A percentile compares a stretch with the other conserved stretches of the same genome.
Evolutionary conservation across 2,329 filamentous ascomycete species (phyloP).

Genomic region (Emmonsiellopsis sp.): DNA sequence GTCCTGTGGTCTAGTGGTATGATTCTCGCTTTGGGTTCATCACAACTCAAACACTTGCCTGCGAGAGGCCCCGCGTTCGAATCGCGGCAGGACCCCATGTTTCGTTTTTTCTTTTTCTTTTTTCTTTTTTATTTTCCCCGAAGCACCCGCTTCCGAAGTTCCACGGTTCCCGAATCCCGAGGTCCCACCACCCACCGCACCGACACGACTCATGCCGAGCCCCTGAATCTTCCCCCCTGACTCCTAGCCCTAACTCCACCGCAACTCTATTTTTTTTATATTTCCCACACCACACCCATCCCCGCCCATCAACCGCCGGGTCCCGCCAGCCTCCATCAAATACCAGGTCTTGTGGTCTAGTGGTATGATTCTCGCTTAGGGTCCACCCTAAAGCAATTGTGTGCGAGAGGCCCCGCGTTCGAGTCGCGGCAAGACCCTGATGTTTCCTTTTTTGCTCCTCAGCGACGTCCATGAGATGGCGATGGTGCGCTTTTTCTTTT

Average conservation of each 20-base stretch:
- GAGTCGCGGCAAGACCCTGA: slow-evolving; percentile 5
- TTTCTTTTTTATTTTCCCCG: background rate
- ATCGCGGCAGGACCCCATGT: slow-evolving; percentile 3
- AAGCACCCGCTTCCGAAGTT: no score
- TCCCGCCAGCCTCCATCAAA: no score
- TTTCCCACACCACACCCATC: no score
- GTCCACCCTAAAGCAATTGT: slow-evolving; percentile 17
- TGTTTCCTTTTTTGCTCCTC: background rate
- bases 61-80: slow-evolving; percentile 8
- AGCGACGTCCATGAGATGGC: no score
- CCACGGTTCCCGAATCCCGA: background rate
- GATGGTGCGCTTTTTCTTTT: no score
- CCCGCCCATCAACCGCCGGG: no score
- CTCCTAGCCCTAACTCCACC: no score
- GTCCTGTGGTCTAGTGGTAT: slow-evolving; percentile 31
- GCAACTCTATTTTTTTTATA: no score
- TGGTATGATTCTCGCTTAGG: slow-evolving; percentile 66
- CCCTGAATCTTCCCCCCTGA: no score
- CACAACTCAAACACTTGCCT: slow-evolving; percentile 2
- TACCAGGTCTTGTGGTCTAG: slow-evolving; percentile 43
- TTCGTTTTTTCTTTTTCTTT: background rate
- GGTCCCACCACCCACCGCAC: background rate
- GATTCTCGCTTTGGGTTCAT: slow-evolving; percentile 32
- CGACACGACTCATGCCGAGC: no score
- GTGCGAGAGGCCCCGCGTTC: slow-evolving; percentile 8